Evolutionary conservation across 106 monocot genomes (phyloP).

Genomic region (Triglochin maritima): DNA sequence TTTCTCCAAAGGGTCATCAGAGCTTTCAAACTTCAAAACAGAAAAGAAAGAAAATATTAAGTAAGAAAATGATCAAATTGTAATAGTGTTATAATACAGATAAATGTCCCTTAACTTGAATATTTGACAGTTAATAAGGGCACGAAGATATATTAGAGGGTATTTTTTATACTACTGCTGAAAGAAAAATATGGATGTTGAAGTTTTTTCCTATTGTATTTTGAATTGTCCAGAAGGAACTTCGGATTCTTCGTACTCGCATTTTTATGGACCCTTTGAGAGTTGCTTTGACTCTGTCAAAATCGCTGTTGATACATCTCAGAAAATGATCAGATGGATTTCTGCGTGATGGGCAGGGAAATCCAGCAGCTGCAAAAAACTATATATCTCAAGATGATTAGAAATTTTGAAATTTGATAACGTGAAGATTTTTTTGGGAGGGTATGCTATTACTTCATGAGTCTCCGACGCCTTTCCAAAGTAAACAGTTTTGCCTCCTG

Average conservation of each 20-base stretch:
- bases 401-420: not conserved
- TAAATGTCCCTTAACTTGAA: not conserved
- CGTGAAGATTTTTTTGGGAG: not conserved
- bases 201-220: too few species aligned
- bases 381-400: conserved; percentile 6
- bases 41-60: not conserved
- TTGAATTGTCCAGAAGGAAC: too few species aligned
- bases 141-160: not conserved
- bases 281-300: conserved; percentile 26
- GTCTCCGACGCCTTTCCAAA: conserved; percentile 72
- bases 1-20: conserved; percentile 82
- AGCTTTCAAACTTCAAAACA: conserved; percentile 45
- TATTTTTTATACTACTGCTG: too few species aligned
- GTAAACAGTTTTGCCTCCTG: conserved; percentile 87
- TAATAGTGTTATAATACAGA: not conserved
- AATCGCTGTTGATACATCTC: conserved; percentile 24
- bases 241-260: conserved; percentile 3
- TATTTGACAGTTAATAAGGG: not conserved
- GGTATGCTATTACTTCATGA: conserved; percentile 28
- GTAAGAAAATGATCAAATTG: not conserved
- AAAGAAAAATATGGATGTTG: not conserved
- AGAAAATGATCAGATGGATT: conserved; percentile 40
- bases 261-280: conserved; percentile 26
- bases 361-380: conserved; percentile 86
- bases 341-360: conserved; percentile 74